Evolutionary conservation across 345 rosid species (phyloP).

Genomic region (Erysimum cheiranthoides): DNA sequence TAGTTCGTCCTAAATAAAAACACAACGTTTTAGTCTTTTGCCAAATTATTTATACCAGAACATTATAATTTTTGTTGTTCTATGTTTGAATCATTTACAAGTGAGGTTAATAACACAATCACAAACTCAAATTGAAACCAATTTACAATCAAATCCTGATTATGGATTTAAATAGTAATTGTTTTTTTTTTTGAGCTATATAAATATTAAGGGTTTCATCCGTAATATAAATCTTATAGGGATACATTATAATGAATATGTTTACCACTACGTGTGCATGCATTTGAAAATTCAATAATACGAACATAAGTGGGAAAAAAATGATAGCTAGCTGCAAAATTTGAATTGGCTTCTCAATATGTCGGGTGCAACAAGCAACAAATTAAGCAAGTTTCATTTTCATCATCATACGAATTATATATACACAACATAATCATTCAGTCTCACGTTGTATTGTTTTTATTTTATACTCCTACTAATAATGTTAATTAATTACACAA

Average conservation of each 20-base stretch:
- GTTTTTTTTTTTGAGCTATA: background rate
- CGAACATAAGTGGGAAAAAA: conserved; percentile 9
- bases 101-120: background rate
- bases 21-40: background rate
- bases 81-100: background rate
- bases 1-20: background rate
- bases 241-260: conserved; percentile 42
- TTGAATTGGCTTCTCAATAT: conserved; percentile 46
- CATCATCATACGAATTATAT: conserved; percentile 37
- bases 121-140: conserved; percentile 3
- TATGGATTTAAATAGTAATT: background rate
- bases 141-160: background rate
- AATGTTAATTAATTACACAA: background rate
- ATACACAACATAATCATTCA: conserved; percentile 18
- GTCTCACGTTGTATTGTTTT: conserved; percentile 34
- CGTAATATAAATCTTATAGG: conserved; percentile 13
- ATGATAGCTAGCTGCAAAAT: conserved; percentile 39
- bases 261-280: conserved; percentile 52
- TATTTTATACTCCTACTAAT: background rate
- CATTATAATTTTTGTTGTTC: no score
- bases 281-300: conserved; percentile 14
- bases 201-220: background rate
- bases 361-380: conserved; percentile 41
- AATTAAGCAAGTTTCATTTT: conserved; percentile 28
- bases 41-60: background rate